Conservation (phyloP, 768 basidiomycete genomes). For the Punctularia strigosozonata region DNA sequence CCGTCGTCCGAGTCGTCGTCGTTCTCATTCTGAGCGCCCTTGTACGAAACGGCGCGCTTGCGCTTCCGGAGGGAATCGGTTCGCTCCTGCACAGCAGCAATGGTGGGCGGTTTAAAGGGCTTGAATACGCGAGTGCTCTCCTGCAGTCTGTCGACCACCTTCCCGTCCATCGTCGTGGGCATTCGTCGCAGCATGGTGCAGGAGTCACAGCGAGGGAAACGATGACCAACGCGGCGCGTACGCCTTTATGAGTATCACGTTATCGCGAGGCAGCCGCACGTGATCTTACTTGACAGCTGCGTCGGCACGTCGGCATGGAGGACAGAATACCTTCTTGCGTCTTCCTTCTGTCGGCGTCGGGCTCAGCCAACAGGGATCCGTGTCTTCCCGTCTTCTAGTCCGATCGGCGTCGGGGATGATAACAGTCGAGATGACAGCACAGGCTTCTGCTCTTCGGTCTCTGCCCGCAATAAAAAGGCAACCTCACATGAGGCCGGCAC, state of each 20-base stretch:
- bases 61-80: slow-evolving; percentile 68
- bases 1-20: slow-evolving; percentile 50
- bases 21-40: slow-evolving; percentile 44
- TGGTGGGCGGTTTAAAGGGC: slow-evolving; percentile 70
- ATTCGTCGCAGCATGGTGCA: slow-evolving; percentile 52
- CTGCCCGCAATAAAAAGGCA: too few species aligned
- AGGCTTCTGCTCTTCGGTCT: too few species aligned
- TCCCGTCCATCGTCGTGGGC: slow-evolving; percentile 63
- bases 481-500: too few species aligned
- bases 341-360: background rate
- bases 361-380: too few species aligned
- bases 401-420: background rate
- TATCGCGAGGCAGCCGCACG: too few species aligned
- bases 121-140: slow-evolving; percentile 67
- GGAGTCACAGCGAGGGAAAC: background rate
- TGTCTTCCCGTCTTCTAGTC: too few species aligned
- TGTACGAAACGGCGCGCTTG: slow-evolving; percentile 83
- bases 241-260: too few species aligned
- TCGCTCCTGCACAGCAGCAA: slow-evolving; percentile 31
- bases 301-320: too few species aligned
- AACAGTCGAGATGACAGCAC: too few species aligned
- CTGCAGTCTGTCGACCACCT: slow-evolving; percentile 50
- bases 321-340: background rate
- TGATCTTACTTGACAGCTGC: background rate
- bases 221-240: background rate